Base-by-base conservation (phyloP, 176 grass and related monocot genomes). In the Eremochloa ophiuroides region DNA sequence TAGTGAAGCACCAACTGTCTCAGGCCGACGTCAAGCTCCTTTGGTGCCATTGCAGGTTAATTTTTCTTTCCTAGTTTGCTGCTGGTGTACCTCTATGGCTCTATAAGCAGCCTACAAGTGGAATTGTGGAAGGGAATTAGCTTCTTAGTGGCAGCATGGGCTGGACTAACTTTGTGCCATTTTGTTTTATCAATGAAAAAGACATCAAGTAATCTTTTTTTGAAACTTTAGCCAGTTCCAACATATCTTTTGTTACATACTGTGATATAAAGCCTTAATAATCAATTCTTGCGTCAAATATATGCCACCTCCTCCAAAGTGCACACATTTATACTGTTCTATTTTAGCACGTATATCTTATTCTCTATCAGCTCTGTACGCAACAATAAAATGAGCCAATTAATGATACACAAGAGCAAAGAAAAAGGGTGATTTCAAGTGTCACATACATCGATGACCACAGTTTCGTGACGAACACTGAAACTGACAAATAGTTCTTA, bases 1-100 rank as follows among this genome's bases (percentile, higher is more conserved):
- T 43, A 64, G 51, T 55, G 66, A 91, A 66, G 34, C 79, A 56
- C 25, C 40, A 20, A 73, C 50, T 27, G 35, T 30, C 30, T 86
- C 53, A 62, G 53, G 46, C 13, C 70, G 28, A 7, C 17, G 85
- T 27, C 87, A 80, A 93, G 75, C 92, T 82, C 86, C 86, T 76
- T 74, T 84, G 53, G 88, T 94, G 29, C 81, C 81, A 39, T 82
- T 94, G 76, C 92, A 98, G 91, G 92, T 94, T 64, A 66, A 10
- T 85, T 50, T 53, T 80, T 59, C 22, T 74, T 76, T 71, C 23
- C 72, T 85, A 51, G 66, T 51, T 76, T 71, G 40, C 44, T 86
- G 70, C 56, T 38, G 6, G 3, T 56, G 0, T 46, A 26, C 14
- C 50, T 51, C 23, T 17, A 51, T 26, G 50, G 61, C 50, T 51